A percentile compares a stretch with the other conserved stretches of the same genome.
Evolutionary conservation across 2,329 filamentous ascomycete genomes (phyloP).

Genomic region (Emmonsiellopsis sp.): DNA sequence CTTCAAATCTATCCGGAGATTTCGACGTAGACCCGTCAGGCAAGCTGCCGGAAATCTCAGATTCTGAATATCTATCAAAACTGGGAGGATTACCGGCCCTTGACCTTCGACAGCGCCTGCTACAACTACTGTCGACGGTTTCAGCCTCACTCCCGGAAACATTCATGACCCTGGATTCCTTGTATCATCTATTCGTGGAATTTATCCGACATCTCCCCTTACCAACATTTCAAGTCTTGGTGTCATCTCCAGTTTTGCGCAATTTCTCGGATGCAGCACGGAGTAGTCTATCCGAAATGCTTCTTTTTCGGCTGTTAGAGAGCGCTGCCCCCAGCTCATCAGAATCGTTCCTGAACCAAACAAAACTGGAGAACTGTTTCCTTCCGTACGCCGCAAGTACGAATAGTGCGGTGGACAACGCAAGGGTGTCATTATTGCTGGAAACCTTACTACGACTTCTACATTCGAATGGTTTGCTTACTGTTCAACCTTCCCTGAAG

Average conservation of each 20-base stretch:
- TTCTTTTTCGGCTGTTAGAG: slow-evolving; percentile 44
- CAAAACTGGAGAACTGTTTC: slow-evolving; percentile 51
- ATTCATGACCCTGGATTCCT: slow-evolving; percentile 30
- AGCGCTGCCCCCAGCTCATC: slow-evolving; percentile 29
- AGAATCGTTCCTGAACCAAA: slow-evolving; percentile 39
- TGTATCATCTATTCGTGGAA: slow-evolving; percentile 37
- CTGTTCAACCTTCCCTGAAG: slow-evolving; percentile 29
- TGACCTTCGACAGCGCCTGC: slow-evolving; percentile 37
- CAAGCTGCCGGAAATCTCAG: slow-evolving; percentile 8
- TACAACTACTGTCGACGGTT: slow-evolving; percentile 33
- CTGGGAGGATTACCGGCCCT: slow-evolving; percentile 33
- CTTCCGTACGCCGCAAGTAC: slow-evolving; percentile 58
- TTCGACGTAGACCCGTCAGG: slow-evolving; percentile 3
- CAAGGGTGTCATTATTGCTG: slow-evolving; percentile 60
- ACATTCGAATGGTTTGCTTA: slow-evolving; percentile 25
- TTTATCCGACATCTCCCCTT: slow-evolving; percentile 38
- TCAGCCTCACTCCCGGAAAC: slow-evolving; percentile 25
- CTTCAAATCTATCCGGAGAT: not conserved
- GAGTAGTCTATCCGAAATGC: slow-evolving; percentile 44
- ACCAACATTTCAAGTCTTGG: slow-evolving; percentile 37
- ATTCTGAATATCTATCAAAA: slow-evolving; percentile 17
- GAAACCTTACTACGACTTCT: slow-evolving; percentile 56
- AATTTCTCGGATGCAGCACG: slow-evolving; percentile 32
- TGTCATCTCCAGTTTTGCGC: slow-evolving; percentile 37
- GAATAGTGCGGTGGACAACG: slow-evolving; percentile 56